Conservation (phyloP, 257 asterid genomes). For the Henckelia pumila region DNA sequence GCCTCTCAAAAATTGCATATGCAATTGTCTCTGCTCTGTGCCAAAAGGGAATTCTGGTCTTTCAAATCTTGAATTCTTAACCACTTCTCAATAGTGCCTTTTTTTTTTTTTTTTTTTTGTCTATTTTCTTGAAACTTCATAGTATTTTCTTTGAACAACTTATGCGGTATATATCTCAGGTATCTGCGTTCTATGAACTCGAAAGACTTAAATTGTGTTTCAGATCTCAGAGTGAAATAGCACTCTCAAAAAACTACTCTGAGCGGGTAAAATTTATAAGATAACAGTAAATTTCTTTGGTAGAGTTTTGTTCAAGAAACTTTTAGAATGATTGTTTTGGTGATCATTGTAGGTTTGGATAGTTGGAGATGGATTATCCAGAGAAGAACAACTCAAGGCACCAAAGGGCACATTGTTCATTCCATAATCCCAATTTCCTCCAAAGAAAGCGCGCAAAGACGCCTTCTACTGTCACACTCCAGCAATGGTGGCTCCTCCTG, state of each 20-base stretch:
- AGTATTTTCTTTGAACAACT: neutral
- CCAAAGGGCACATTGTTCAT: constrained; percentile 62
- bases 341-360: constrained; percentile 52
- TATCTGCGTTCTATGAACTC: constrained; percentile 35
- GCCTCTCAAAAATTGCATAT: constrained; percentile 49
- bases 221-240: constrained; percentile 23
- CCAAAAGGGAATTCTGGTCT: constrained; percentile 56
- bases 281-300: neutral
- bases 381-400: constrained; percentile 61
- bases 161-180: constrained; percentile 35
- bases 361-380: constrained; percentile 64
- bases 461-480: constrained; percentile 60
- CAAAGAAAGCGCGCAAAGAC: constrained; percentile 48
- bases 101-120: neutral
- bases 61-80: neutral
- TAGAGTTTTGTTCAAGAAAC: neutral
- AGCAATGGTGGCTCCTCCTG: constrained; percentile 63
- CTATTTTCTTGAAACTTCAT: neutral
- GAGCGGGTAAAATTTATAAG: constrained; percentile 34
- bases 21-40: constrained; percentile 52
- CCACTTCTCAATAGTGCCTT: too few relatives aligned
- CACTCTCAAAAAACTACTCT: constrained; percentile 29
- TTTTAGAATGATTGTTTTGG: neutral
- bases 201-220: constrained; percentile 41
- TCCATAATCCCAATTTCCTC: constrained; percentile 68